Percentiles rank a stretch among this genome's conserved stretches.
Evolutionary conservation across 73 alveolate genomes (phyloP).

Genomic region (Urostyla sp.): DNA sequence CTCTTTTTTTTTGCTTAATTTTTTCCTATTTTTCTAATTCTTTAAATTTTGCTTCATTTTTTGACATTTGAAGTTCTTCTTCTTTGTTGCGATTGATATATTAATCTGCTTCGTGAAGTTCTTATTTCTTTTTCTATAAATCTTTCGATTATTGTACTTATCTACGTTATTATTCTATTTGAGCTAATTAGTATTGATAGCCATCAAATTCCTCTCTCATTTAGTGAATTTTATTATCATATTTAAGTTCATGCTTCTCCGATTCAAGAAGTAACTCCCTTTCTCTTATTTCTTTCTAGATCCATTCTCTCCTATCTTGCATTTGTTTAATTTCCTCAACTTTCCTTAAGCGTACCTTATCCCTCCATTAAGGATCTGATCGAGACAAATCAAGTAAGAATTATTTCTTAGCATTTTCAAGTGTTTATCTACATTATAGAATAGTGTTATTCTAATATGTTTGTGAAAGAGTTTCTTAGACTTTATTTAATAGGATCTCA

Average conservation of each 20-base stretch:
- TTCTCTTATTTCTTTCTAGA: constrained; percentile 16
- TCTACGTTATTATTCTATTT: constrained; percentile 6
- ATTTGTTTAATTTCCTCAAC: constrained; percentile 36
- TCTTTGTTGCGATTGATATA: constrained; percentile 3
- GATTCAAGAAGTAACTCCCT: constrained; percentile 12
- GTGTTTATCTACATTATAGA: neutral
- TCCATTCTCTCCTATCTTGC: constrained; percentile 48
- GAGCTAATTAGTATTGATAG: neutral
- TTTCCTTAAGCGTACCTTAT: constrained; percentile 22
- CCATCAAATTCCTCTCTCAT: constrained; percentile 51
- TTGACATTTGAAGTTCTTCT: neutral
- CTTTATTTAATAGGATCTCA: constrained; percentile 15
- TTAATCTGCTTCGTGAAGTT: constrained; percentile 15
- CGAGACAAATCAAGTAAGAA: constrained; percentile 24
- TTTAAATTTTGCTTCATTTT: constrained; percentile 3
- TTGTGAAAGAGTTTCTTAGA: constrained; percentile 16
- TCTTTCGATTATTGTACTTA: neutral
- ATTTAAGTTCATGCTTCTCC: neutral
- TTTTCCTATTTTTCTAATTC: neutral
- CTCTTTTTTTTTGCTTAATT: neutral
- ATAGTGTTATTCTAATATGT: neutral
- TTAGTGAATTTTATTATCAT: neutral
- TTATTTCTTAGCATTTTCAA: constrained; percentile 38
- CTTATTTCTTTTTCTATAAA: constrained; percentile 2
- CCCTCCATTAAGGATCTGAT: constrained; percentile 52